Conservation (phyloP, 257 asterid genomes). For the Ophiorrhiza pumila region DNA sequence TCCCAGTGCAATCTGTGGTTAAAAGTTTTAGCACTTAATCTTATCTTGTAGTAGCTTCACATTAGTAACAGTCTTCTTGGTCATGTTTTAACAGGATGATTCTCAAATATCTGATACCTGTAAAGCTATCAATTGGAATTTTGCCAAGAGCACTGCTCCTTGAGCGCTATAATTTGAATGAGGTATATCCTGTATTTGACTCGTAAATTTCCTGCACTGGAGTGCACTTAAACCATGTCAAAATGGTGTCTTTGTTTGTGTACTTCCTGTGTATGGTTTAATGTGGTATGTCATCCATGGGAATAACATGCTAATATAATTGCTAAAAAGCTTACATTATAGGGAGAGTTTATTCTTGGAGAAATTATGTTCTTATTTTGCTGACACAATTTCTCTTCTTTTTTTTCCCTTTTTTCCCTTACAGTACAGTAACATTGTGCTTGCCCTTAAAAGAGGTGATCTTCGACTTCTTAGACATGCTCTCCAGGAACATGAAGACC, state of each 20-base stretch:
- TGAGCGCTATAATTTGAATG: slow-evolving; percentile 68
- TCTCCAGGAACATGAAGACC: slow-evolving; percentile 85
- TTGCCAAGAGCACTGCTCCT: slow-evolving; percentile 58
- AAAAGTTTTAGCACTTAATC: background rate
- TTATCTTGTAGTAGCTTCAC: background rate
- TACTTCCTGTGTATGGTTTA: background rate
- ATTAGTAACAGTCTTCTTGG: slow-evolving; percentile 4
- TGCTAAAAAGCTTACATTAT: background rate
- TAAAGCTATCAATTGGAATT: slow-evolving; percentile 88
- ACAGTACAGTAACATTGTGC: slow-evolving; percentile 77
- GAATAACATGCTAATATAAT: background rate
- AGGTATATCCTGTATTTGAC: slow-evolving; percentile 48
- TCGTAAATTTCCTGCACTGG: slow-evolving; percentile 1
- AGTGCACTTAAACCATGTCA: background rate
- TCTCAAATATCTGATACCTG: slow-evolving; percentile 85
- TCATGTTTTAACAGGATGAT: slow-evolving; percentile 65
- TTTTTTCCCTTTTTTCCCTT: too few species aligned
- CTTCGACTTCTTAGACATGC: slow-evolving; percentile 85
- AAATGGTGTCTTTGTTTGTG: background rate
- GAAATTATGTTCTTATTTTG: slow-evolving; percentile 2
- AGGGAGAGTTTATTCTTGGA: background rate
- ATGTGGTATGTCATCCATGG: slow-evolving; percentile 1
- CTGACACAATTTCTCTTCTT: slow-evolving; percentile 8
- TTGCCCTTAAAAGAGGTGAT: slow-evolving; percentile 89
- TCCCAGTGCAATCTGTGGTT: background rate